Base-by-base conservation (phyloP, 2,329 filamentous ascomycete species). In the Colletotrichum sublineola region DNA sequence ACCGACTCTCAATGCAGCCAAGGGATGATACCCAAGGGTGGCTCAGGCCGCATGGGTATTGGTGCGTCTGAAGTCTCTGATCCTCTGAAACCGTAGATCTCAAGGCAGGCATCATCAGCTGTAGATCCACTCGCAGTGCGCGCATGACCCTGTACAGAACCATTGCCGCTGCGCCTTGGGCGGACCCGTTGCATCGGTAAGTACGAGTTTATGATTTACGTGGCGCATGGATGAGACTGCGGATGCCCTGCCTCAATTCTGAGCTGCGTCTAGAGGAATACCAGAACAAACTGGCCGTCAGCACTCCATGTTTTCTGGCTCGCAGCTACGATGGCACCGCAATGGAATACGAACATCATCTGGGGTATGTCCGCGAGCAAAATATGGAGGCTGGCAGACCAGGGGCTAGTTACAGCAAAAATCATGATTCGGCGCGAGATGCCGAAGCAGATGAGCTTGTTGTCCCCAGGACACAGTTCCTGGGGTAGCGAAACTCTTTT, bases 11-110 rank as follows among this genome's bases (percentile, higher is more conserved):
- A 60, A n/a, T 57, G 55, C 55, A 40, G 7, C 36, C 57, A 11
- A 55, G 36, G 67, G 20, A 63, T 55, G 44, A 52, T 44, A 60
- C 33, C 9, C 65, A 36, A 60, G 69, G 60, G 31, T 72, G 58
- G 58, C 65, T 48, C 55, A 18, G 69, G 33, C 56, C 65, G 31
- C 58, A 46, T 46, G n/a, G 53, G 65, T 58, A 60, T 50, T 63
- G 44, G 63, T 72, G 69, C 65, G 69, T 72, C 69, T 72, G 69
- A 69, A 72, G 65, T 64, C 65, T 72, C 29, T 40, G 53, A 69
- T 72, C 46, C 31, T 68, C 65, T 72, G 69, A 72, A 72, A 72
- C 69, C 40, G 52, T 29, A 72, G 52, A 72, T 69, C 58, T 55
- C n/a, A 42, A 58, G 53, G 58, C 56, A 53, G 50, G 42, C 63